A percentile compares a stretch with the other conserved stretches of the same genome.
Evolutionary conservation across 306 rosid genomes (phyloP).

Genomic region (Bauhinia variegata): DNA sequence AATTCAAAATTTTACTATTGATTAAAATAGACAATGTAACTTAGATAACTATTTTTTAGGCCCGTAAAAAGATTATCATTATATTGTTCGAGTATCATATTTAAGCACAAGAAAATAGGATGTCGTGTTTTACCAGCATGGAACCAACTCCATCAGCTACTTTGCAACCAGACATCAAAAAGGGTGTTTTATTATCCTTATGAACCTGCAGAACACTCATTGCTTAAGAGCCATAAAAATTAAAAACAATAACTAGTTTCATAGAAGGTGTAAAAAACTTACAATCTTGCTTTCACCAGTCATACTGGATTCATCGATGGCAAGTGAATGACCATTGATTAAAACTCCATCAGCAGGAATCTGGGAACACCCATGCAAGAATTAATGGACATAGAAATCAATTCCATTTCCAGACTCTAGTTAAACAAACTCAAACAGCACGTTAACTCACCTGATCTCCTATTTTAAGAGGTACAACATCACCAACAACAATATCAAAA

Average conservation of each 20-base stretch:
- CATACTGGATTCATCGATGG: slow-evolving; percentile 98
- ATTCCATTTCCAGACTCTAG: slow-evolving; percentile 1
- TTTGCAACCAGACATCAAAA: slow-evolving; percentile 98
- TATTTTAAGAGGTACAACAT: slow-evolving; percentile 86
- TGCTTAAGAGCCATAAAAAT: slow-evolving; percentile 41
- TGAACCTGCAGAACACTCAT: slow-evolving; percentile 65
- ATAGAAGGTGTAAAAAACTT: slow-evolving; percentile 43
- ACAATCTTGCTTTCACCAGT: slow-evolving; percentile 99
- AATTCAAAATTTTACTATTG: slow-evolving; percentile 25
- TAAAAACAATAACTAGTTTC: slow-evolving; percentile 24
- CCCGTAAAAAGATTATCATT: not conserved
- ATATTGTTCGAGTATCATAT: not conserved
- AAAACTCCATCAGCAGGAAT: slow-evolving; percentile 97
- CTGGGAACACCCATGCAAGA: slow-evolving; percentile 42
- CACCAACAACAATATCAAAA: slow-evolving; percentile 97
- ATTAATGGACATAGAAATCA: slow-evolving; percentile 10
- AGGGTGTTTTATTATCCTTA: slow-evolving; percentile 83
- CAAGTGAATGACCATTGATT: slow-evolving; percentile 82
- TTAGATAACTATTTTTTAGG: slow-evolving; percentile 12
- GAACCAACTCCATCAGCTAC: slow-evolving; percentile 97
- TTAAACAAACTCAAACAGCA: slow-evolving; percentile 37
- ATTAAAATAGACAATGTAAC: slow-evolving; percentile 8
- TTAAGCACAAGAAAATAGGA: not conserved
- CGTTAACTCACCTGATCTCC: slow-evolving; percentile 82
- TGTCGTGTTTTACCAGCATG: slow-evolving; percentile 72